These are phyloP conservation scores for Notholithocarpus densiflorus DNA, from an alignment of 306 rosid genomes.

Conservation along the genomic window DNA sequence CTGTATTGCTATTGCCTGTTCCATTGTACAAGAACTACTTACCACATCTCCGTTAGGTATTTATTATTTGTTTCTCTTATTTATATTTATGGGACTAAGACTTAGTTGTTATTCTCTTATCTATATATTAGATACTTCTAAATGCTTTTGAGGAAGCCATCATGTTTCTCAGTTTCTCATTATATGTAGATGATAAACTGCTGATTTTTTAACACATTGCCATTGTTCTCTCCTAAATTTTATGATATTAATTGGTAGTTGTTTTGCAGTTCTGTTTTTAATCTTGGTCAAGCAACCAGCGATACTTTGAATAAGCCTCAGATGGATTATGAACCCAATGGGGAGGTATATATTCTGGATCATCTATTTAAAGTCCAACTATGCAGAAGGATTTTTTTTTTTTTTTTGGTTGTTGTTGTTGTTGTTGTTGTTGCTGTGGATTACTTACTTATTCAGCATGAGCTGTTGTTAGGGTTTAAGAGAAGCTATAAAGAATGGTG, in stretches of 20 bases:
- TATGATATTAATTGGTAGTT: constrained; percentile 23
- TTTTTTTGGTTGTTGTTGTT: too few species aligned
- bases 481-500: constrained; percentile 96
- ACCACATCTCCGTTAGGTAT: not conserved
- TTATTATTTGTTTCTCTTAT: not conserved
- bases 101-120: not conserved
- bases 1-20: too few species aligned
- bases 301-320: constrained; percentile 34
- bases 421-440: constrained; percentile 8
- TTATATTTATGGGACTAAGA: too few species aligned
- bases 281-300: constrained; percentile 45
- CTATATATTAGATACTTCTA: not conserved
- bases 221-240: constrained; percentile 15
- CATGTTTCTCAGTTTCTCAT: constrained; percentile 4
- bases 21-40: too few species aligned
- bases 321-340: constrained; percentile 66
- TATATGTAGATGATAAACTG: constrained; percentile 4
- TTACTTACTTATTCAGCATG: constrained; percentile 20
- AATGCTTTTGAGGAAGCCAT: not conserved
- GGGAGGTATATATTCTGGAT: constrained; percentile 61
- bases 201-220: constrained; percentile 8
- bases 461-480: constrained; percentile 66
- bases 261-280: constrained; percentile 57
- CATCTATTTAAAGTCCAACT: constrained; percentile 15
- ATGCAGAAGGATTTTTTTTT: constrained; percentile 5